Conservation (phyloP, 106 monocot species). For the Amphibolis antarctica region DNA sequence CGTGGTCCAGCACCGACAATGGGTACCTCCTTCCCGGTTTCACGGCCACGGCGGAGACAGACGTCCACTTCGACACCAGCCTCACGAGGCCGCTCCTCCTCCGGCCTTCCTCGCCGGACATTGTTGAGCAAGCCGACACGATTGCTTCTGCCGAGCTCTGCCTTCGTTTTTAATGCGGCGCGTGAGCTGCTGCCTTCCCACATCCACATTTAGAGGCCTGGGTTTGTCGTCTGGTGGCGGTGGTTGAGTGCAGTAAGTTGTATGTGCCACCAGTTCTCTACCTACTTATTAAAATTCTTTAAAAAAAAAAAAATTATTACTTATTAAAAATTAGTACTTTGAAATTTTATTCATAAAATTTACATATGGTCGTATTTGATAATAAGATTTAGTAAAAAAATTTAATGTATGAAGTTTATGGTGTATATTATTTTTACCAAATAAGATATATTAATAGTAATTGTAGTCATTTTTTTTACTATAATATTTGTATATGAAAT, state of each 20-base stretch:
- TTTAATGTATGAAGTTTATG: no score
- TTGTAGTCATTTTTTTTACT: no score
- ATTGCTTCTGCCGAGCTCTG: not conserved
- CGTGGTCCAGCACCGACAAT: constrained; percentile 57
- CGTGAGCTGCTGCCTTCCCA: not conserved
- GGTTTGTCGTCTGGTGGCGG: not conserved
- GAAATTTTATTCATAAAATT: no score
- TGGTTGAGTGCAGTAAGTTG: not conserved
- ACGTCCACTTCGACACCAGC: constrained; percentile 39
- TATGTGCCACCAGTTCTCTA: not conserved
- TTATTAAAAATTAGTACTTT: no score
- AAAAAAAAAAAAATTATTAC: no score
- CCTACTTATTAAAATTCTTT: no score
- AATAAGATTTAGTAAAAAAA: no score
- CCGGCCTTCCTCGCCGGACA: not conserved
- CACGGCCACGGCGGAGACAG: constrained; percentile 40
- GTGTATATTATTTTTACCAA: no score
- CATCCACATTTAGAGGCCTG: not conserved
- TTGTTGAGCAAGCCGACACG: not conserved
- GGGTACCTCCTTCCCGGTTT: constrained; percentile 62
- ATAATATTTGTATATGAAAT: no score
- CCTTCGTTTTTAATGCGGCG: not conserved
- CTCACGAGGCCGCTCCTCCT: constrained; percentile 17
- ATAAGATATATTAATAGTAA: no score
- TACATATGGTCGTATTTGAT: no score